Conservation (phyloP, 2,329 filamentous ascomycete genomes). For the Pleoardoris graminearum region DNA sequence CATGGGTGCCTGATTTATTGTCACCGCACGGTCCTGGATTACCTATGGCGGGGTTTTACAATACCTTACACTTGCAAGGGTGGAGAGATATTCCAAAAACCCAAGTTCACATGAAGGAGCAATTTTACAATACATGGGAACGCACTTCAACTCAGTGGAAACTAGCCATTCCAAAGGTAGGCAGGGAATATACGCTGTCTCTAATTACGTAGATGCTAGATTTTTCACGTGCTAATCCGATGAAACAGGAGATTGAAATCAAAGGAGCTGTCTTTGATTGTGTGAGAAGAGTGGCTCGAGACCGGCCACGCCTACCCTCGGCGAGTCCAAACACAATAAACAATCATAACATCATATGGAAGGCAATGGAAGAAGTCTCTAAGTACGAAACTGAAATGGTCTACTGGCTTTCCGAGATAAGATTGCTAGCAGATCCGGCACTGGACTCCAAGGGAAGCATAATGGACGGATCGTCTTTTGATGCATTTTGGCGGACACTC, state of each 20-base stretch:
- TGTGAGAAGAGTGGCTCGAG: neutral
- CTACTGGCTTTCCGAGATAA: constrained; percentile 10
- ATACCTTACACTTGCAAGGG: constrained; percentile 4
- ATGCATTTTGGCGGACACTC: constrained; percentile 16
- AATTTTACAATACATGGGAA: neutral
- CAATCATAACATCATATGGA: neutral
- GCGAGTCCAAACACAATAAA: neutral
- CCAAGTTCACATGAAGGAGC: neutral
- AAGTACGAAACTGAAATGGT: constrained; percentile 13
- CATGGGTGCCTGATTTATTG: constrained; percentile 14
- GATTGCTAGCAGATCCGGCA: constrained; percentile 11
- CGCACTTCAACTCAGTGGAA: neutral
- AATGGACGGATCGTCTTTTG: constrained; percentile 12
- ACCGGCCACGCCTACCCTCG: constrained; percentile 1
- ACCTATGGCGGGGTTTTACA: constrained; percentile 12
- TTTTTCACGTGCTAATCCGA: too few relatives aligned
- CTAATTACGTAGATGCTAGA: too few relatives aligned
- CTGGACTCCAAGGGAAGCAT: constrained; percentile 6
- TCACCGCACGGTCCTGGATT: constrained; percentile 11
- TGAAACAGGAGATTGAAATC: constrained; percentile 10
- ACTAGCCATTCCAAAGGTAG: constrained; percentile 8
- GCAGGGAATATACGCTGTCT: too few relatives aligned
- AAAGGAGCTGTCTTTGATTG: constrained; percentile 13
- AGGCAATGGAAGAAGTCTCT: constrained; percentile 3
- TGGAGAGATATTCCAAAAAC: constrained; percentile 4